These are phyloP conservation scores for Gracilaria domingensis DNA, from an alignment of 23 red algal species.

Conservation along the genomic window DNA sequence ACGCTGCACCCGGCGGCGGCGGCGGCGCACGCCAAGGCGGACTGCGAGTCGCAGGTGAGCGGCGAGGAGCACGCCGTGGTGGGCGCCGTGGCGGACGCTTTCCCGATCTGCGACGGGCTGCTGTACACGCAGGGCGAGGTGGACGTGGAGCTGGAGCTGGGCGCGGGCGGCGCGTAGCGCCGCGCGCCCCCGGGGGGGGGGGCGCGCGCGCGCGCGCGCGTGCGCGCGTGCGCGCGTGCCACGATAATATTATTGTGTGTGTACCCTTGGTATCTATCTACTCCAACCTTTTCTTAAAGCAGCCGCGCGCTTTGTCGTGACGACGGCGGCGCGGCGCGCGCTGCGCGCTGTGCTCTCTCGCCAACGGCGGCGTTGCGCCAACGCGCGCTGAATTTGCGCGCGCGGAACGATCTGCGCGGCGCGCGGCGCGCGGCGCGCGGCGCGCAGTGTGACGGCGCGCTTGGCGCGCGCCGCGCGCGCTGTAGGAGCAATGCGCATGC, in stretches of 20 bases:
- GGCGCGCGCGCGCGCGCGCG: neutral
- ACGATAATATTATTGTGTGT: too few species aligned
- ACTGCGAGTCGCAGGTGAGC: slow-evolving; percentile 18
- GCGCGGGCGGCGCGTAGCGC: neutral
- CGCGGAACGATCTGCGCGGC: neutral
- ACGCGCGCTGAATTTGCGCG: neutral
- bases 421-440: neutral
- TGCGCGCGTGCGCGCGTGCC: neutral
- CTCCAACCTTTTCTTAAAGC: too few species aligned
- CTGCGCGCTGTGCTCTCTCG: neutral
- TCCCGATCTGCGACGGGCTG: neutral
- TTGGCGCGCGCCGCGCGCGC: neutral
- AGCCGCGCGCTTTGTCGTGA: too few species aligned
- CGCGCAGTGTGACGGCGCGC: neutral
- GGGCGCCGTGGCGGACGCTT: neutral
- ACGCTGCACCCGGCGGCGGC: neutral
- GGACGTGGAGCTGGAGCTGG: neutral
- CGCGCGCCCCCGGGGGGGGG: too few species aligned
- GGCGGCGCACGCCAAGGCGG: neutral
- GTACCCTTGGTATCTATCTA: too few species aligned
- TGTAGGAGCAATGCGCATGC: too few species aligned
- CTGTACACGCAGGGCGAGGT: slow-evolving; percentile 2
- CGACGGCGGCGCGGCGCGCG: too few species aligned
- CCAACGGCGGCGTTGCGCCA: neutral
- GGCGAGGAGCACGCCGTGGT: neutral